A percentile compares a stretch with the other conserved stretches of the same genome.
phyloP scores from a whole-genome alignment of 106 monocot species.

The Xerophyta viscosa region DNA sequence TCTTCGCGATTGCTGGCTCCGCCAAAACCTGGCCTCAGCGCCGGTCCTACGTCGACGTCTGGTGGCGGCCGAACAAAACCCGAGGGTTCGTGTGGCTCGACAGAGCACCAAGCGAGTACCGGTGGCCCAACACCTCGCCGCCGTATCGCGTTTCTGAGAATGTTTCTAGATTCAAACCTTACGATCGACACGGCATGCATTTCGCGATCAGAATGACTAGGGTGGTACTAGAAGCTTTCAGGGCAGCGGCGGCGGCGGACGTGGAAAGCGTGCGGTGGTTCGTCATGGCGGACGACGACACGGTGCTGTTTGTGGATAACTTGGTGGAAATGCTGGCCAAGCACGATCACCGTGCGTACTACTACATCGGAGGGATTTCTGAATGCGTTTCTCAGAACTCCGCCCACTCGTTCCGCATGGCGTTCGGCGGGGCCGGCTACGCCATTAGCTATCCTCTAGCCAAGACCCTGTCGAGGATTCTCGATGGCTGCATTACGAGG shows the following conservation, averaged over 20 bases:
- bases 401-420: background rate
- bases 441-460: constrained; percentile 9
- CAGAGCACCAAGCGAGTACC: background rate
- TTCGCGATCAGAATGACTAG: constrained; percentile 1
- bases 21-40: background rate
- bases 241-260: too few relatives aligned
- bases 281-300: constrained; percentile 20
- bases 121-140: background rate
- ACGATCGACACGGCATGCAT: background rate
- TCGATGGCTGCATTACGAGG: constrained; percentile 5
- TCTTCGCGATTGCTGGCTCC: constrained; percentile 3
- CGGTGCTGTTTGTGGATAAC: constrained; percentile 12
- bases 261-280: constrained; percentile 2
- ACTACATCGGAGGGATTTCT: constrained; percentile 15
- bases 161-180: background rate
- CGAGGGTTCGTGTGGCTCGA: constrained; percentile 17
- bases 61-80: constrained; percentile 14
- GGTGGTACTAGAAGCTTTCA: constrained; percentile 2
- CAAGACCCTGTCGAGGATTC: background rate
- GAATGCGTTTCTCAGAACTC: constrained; percentile 6
- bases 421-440: constrained; percentile 4
- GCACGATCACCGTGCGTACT: constrained; percentile 1
- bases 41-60: constrained; percentile 1
- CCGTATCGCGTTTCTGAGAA: background rate
- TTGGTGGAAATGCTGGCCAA: constrained; percentile 1